phyloP scores from a whole-genome alignment of 2,329 filamentous ascomycete genomes.

The Penicillium janthinellum region DNA sequence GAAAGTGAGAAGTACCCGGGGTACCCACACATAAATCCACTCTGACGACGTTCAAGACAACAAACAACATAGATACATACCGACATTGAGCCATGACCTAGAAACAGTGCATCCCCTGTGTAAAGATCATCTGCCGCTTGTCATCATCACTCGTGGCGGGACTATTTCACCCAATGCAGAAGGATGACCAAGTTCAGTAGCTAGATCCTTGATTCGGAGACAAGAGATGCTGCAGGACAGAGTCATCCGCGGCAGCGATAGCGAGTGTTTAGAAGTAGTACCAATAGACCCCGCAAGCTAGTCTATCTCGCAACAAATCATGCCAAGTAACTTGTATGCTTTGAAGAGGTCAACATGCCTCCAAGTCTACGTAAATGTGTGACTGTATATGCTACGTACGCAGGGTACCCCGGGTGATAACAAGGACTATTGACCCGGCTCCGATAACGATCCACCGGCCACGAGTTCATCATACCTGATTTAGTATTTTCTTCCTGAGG shows the following conservation, averaged over 20 bases:
- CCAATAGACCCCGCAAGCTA: background rate
- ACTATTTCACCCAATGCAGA: slow-evolving; percentile 24
- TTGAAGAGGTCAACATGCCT: background rate
- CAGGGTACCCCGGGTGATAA: background rate
- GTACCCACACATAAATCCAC: background rate
- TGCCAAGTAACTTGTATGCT: background rate
- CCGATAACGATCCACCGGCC: background rate
- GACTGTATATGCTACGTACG: background rate
- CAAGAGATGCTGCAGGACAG: background rate
- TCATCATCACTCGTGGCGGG: slow-evolving; percentile 10
- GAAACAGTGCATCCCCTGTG: background rate
- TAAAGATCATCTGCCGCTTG: background rate
- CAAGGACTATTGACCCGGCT: background rate
- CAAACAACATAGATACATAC: background rate
- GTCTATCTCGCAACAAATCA: background rate
- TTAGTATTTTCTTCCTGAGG: slow-evolving; percentile 7
- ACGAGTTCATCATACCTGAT: slow-evolving; percentile 4
- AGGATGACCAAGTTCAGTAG: slow-evolving; percentile 7
- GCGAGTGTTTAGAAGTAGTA: too few relatives aligned
- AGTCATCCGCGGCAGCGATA: background rate
- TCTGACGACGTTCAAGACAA: background rate
- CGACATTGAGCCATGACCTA: too few relatives aligned
- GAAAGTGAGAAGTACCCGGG: background rate
- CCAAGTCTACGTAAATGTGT: background rate
- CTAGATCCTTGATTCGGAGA: background rate